Evolutionary conservation across 2,329 filamentous ascomycete genomes (phyloP), one percentile per base, ranked within the genome.

Genomic region (Leptoxyphium fumago): DNA sequence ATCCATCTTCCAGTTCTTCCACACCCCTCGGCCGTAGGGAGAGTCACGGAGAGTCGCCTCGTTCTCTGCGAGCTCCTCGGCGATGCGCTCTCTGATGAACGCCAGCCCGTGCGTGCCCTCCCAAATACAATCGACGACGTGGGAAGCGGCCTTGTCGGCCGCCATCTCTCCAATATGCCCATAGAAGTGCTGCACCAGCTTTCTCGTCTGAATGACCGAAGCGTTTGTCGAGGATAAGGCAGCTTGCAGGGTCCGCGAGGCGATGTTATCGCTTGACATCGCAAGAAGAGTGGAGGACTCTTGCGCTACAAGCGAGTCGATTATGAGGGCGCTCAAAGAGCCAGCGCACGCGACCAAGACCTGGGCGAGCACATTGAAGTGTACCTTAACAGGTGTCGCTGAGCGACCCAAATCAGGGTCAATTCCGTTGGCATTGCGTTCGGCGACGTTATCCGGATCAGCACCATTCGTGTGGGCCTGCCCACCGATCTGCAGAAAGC

Each of bases 351-450:
- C 67, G 42, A 96, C 76, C 68, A 98, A 82, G 3, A 82, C 68
- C 48, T 91, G 80, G 8, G 84, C 80, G 26, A 98, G 73, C 40
- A 94, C 82, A 85, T 65, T 98, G 88, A 59, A 85, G 63, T 61
- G 57, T 5, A 54, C 51, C 70, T 85, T 77, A 65, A 45, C 48
- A 6, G 50, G 48, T 4, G 38, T 14, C 11, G 38, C 14, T 7
- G 21, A 26, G 59, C 43, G 56, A 59, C 10, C 11, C 21, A 38
- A 6, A 58, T 42, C 21, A 39, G 15, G 10, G 32, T 21, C 26
- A 43, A 40, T 17, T 40, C 36, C 17, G 21, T 40, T 18, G 38
- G 13, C 26, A 11, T 7, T 13, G 6, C 13, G 10, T 10, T 43
- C 13, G 5, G 26, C 17, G 32, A 29, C 17, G 38, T 5, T 21